These are phyloP conservation scores for Xylaria sp. DNA, from an alignment of 2,329 filamentous ascomycete genomes.

Conservation along the genomic window DNA sequence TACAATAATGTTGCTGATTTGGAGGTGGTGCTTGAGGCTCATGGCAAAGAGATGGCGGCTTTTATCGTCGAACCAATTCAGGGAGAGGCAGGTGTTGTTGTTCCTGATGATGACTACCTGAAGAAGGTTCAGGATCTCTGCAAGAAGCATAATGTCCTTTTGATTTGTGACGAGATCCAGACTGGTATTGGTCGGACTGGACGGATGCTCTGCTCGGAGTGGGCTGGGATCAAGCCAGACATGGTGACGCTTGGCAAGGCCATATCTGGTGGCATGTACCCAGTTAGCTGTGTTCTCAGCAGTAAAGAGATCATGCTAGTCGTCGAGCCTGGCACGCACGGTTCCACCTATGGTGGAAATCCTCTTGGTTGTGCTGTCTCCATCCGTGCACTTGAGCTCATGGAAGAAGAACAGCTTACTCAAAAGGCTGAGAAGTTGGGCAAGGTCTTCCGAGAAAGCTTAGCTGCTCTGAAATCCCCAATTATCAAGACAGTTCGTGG, in stretches of 20 bases:
- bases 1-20: constrained; percentile 89
- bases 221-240: constrained; percentile 95
- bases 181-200: constrained; percentile 96
- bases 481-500: constrained; percentile 87
- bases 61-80: constrained; percentile 98
- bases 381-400: constrained; percentile 92
- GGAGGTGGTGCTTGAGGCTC: constrained; percentile 79
- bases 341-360: constrained; percentile 98
- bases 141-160: constrained; percentile 92
- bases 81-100: constrained; percentile 95
- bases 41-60: constrained; percentile 87
- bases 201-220: constrained; percentile 92
- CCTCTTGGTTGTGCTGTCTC: constrained; percentile 95
- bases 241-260: constrained; percentile 96
- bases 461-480: constrained; percentile 79
- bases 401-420: constrained; percentile 90
- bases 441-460: constrained; percentile 81
- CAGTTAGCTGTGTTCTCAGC: constrained; percentile 92
- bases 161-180: constrained; percentile 99
- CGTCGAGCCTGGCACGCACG: constrained; percentile 95
- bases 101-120: constrained; percentile 91
- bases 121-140: constrained; percentile 83
- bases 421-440: constrained; percentile 85
- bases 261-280: constrained; percentile 98
- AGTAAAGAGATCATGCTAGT: constrained; percentile 94